phyloP scores from a whole-genome alignment of 1,284 basidiomycete genomes.

The Trametes polyzona region DNA sequence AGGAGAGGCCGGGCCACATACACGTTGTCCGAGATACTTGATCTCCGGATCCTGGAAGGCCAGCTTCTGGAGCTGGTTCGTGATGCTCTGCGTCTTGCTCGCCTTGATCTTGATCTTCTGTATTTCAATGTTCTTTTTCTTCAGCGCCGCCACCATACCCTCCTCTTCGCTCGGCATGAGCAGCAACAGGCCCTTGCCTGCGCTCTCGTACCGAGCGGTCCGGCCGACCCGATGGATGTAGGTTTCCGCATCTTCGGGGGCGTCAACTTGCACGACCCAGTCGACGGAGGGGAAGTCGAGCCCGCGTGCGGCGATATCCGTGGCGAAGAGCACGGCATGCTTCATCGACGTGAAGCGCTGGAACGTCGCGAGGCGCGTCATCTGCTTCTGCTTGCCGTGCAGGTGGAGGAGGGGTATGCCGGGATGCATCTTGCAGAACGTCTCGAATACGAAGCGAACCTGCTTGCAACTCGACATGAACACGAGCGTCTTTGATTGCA shows the following conservation, averaged over 20 bases:
- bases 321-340: conserved; percentile 87
- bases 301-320: conserved; percentile 97
- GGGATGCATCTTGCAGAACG: conserved; percentile 94
- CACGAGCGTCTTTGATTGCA: conserved; percentile 91
- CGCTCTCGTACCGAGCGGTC: conserved; percentile 92
- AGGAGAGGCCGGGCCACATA: conserved; percentile 44
- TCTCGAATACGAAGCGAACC: conserved; percentile 96
- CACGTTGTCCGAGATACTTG: conserved; percentile 95
- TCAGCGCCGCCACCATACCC: conserved; percentile 79
- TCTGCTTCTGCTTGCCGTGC: conserved; percentile 97
- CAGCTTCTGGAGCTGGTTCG: conserved; percentile 90
- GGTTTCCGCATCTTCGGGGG: conserved; percentile 97
- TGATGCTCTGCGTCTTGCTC: conserved; percentile 87
- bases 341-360: conserved; percentile 80
- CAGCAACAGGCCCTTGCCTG: conserved; percentile 87
- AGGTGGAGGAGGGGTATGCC: conserved; percentile 90
- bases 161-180: conserved; percentile 91
- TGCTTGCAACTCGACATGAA: conserved; percentile 98
- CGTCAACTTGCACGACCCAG: conserved; percentile 98
- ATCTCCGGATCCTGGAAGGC: conserved; percentile 97
- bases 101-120: conserved; percentile 89
- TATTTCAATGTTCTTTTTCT: conserved; percentile 76
- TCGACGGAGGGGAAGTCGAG: conserved; percentile 97
- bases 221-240: conserved; percentile 98
- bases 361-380: conserved; percentile 83